These are phyloP conservation scores for Dysphania ambrosioides DNA, from an alignment of 148 eudicot genomes.

Conservation along the genomic window DNA sequence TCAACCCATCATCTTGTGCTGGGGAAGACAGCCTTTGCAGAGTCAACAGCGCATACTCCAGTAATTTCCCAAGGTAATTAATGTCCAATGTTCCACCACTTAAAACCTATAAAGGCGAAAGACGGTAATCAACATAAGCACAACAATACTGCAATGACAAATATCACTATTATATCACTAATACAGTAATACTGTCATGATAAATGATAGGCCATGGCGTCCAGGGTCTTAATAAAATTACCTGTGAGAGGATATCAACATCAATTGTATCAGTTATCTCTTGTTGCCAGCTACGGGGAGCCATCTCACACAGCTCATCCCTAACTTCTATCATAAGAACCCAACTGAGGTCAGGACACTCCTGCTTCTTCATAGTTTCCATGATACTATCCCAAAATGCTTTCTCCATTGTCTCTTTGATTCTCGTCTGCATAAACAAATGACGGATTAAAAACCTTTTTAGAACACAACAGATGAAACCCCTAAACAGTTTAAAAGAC, in stretches of 20 bases:
- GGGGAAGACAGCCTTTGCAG: slow-evolving; percentile 85
- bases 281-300: slow-evolving; percentile 77
- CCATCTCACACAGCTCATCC: slow-evolving; percentile 79
- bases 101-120: slow-evolving; percentile 46
- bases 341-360: slow-evolving; percentile 65
- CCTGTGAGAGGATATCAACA: slow-evolving; percentile 73
- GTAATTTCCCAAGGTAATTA: slow-evolving; percentile 62
- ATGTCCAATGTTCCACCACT: slow-evolving; percentile 60
- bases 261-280: slow-evolving; percentile 72
- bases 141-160: not conserved
- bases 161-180: too few relatives aligned
- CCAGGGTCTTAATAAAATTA: slow-evolving; percentile 24
- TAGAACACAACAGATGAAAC: slow-evolving; percentile 2
- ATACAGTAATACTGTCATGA: too few relatives aligned
- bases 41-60: slow-evolving; percentile 67
- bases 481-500: not conserved
- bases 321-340: slow-evolving; percentile 83
- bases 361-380: slow-evolving; percentile 67
- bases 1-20: slow-evolving; percentile 65
- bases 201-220: not conserved
- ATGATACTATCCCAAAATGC: slow-evolving; percentile 91
- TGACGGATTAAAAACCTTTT: slow-evolving; percentile 7
- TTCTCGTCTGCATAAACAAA: slow-evolving; percentile 43
- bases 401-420: slow-evolving; percentile 76
- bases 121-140: not conserved